Conservation (phyloP, 108 stramenopile genomes). For the Aurantiochytrium sp. region DNA sequence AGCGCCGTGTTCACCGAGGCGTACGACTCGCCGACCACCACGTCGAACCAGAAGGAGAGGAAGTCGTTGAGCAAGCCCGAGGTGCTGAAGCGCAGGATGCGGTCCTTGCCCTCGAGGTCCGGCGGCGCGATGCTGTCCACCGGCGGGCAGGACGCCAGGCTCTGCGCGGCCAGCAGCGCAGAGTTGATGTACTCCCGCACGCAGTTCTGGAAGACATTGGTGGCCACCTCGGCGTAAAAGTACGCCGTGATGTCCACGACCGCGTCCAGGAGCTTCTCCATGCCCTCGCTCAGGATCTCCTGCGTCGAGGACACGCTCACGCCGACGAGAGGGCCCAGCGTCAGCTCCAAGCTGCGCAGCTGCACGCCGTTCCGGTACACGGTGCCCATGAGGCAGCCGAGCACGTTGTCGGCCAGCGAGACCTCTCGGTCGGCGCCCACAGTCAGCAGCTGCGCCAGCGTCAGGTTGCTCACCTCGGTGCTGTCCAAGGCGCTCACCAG, state of each 20-base stretch:
- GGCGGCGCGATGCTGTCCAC: not conserved
- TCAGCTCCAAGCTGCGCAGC: not conserved
- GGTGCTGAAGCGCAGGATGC: not conserved
- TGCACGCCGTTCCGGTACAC: not conserved
- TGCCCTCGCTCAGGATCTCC: conserved; percentile 9
- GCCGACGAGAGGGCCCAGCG: not conserved
- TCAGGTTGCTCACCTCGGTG: not conserved
- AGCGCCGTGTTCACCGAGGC: not conserved
- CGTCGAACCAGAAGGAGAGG: not conserved
- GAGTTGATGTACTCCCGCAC: conserved; percentile 13
- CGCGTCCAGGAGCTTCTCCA: not conserved
- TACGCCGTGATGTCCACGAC: not conserved
- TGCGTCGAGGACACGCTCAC: not conserved
- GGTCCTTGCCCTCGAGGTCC: not conserved
- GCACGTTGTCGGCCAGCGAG: not conserved
- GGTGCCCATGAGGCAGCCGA: not conserved
- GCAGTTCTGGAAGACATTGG: not conserved
- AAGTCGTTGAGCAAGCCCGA: not conserved
- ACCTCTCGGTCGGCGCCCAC: not conserved
- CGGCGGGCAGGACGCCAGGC: not conserved
- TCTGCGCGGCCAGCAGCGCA: not conserved
- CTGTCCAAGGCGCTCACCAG: not conserved
- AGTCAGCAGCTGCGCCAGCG: not conserved
- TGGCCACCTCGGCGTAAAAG: not conserved
- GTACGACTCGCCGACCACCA: not conserved